Percentiles rank a stretch among this genome's conserved stretches.
Conservation (phyloP, 2,329 filamentous ascomycete species). For the Epichloe amarillans region DNA sequence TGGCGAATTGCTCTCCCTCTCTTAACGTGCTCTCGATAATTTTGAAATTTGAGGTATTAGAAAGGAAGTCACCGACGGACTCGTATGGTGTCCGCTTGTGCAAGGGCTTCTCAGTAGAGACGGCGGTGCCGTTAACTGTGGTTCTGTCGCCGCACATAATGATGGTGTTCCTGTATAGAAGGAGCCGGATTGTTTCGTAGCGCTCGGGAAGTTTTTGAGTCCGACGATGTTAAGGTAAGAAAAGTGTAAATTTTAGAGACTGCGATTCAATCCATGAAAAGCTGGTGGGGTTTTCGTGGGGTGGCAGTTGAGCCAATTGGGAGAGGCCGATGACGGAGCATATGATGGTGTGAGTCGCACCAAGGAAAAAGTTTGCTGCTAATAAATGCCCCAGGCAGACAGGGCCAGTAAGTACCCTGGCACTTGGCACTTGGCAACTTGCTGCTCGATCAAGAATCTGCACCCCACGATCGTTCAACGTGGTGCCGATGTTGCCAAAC, state of each 20-base stretch:
- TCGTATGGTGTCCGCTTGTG: slow-evolving; percentile 5
- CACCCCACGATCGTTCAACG: neutral
- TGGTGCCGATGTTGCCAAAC: neutral
- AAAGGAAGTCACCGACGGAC: slow-evolving; percentile 8
- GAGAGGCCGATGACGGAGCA: slow-evolving; percentile 1
- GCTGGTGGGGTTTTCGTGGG: slow-evolving; percentile 1
- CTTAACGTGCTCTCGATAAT: slow-evolving; percentile 6
- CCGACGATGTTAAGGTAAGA: neutral
- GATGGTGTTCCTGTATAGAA: neutral
- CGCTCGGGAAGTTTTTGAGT: neutral
- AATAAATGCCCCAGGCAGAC: neutral
- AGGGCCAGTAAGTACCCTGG: neutral
- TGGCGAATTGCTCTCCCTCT: slow-evolving; percentile 75
- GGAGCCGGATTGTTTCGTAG: no score
- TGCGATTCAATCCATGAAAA: neutral
- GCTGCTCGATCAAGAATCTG: neutral
- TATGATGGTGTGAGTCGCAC: neutral
- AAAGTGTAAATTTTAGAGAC: neutral
- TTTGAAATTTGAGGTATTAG: slow-evolving; percentile 9
- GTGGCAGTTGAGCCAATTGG: neutral
- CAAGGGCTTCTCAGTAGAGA: neutral
- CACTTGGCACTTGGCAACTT: no score
- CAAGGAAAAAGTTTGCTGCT: neutral
- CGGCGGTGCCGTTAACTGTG: neutral
- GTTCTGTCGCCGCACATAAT: slow-evolving; percentile 2